Percentiles rank a stretch among this genome's conserved stretches.
phyloP scores from a whole-genome alignment of 768 basidiomycete genomes.

The Pulveroboletus sp. region DNA sequence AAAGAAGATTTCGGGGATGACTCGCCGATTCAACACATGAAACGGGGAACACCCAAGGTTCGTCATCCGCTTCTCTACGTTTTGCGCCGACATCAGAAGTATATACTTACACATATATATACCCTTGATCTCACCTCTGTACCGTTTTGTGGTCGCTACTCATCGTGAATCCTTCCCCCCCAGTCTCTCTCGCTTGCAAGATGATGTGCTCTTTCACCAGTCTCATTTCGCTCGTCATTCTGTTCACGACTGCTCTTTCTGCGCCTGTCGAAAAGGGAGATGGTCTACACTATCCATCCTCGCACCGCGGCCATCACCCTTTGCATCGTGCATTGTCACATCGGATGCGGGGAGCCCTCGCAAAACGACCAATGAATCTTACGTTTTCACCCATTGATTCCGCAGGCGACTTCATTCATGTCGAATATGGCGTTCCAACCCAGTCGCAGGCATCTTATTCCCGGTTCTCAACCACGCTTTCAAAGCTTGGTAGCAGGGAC shows the following conservation, averaged over 20 bases:
- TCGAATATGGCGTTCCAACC: background rate
- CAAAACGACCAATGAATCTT: slow-evolving; percentile 2
- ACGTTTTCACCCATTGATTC: background rate
- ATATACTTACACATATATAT: background rate
- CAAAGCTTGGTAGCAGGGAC: background rate
- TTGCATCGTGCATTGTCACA: slow-evolving; percentile 2
- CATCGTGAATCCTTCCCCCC: background rate
- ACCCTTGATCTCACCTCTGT: background rate
- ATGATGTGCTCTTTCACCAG: background rate
- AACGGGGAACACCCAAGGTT: background rate
- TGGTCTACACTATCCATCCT: background rate
- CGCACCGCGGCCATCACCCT: background rate
- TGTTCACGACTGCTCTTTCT: background rate
- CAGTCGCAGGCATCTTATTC: background rate
- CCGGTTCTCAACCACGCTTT: slow-evolving; percentile 1
- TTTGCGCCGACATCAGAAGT: background rate
- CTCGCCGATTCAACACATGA: background rate
- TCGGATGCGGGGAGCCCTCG: background rate
- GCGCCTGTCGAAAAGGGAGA: slow-evolving; percentile 3
- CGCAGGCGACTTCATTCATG: background rate
- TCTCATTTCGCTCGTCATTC: background rate
- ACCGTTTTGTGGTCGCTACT: background rate
- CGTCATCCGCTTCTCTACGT: background rate
- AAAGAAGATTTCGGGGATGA: background rate
- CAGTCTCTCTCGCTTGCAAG: background rate